Evolutionary conservation across 768 basidiomycete species (phyloP).

Genomic region (Pleurotus djamor): DNA sequence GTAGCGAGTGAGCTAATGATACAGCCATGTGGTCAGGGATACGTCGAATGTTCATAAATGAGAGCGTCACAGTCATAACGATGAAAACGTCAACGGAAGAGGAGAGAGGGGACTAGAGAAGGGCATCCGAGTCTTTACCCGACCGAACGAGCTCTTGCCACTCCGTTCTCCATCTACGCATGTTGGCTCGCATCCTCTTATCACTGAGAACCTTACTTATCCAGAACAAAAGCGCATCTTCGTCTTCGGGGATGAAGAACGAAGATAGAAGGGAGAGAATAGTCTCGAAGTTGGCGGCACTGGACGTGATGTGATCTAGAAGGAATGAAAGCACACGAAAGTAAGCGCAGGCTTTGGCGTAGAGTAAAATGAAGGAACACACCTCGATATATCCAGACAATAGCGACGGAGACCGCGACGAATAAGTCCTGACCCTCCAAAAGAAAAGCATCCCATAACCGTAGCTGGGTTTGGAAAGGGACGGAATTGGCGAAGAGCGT

Average conservation of each 20-base stretch:
- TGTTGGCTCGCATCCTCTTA: constrained; percentile 67
- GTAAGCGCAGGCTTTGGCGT: not conserved
- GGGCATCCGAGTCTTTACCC: constrained; percentile 59
- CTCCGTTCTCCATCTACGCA: constrained; percentile 75
- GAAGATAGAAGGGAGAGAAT: constrained; percentile 89
- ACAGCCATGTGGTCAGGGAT: not conserved
- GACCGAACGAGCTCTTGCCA: constrained; percentile 71
- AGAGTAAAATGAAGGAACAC: constrained; percentile 19
- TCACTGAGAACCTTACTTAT: constrained; percentile 58
- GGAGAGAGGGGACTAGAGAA: constrained; percentile 40
- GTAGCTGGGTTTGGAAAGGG: constrained; percentile 91
- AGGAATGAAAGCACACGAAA: not conserved
- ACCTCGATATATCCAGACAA: constrained; percentile 93
- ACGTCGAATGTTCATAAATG: constrained; percentile 5
- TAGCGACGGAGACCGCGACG: constrained; percentile 78
- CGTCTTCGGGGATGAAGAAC: constrained; percentile 92
- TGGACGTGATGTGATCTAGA: constrained; percentile 80
- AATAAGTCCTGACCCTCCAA: constrained; percentile 90
- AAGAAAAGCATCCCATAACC: constrained; percentile 93
- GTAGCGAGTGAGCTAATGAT: constrained; percentile 3
- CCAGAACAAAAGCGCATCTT: constrained; percentile 82
- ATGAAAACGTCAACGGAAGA: constrained; percentile 5
- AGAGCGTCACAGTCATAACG: constrained; percentile 2
- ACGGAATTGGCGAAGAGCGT: constrained; percentile 95
- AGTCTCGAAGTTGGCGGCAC: constrained; percentile 85